Conservation (phyloP, 2,329 filamentous ascomycete species). For the Talaromyces verruculosus region DNA sequence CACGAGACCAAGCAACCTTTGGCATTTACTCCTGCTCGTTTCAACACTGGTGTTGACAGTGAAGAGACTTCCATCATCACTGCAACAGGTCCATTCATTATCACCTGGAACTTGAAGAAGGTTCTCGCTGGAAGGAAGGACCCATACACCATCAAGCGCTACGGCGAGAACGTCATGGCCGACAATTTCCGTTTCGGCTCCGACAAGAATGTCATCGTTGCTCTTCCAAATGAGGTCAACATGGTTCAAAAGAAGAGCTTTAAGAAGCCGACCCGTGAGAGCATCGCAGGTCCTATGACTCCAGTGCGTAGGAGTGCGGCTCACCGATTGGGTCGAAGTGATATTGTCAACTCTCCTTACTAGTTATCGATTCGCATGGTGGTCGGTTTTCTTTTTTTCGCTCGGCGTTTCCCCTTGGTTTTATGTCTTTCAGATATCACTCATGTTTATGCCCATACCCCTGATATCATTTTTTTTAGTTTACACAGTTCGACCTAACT, state of each 20-base stretch:
- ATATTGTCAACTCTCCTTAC: conserved; percentile 72
- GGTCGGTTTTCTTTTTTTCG: not conserved
- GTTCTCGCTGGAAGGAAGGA: conserved; percentile 77
- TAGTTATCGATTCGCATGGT: conserved; percentile 1
- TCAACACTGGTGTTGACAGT: conserved; percentile 81
- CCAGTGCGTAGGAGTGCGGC: conserved; percentile 41
- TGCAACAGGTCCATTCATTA: conserved; percentile 91
- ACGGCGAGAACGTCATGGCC: conserved; percentile 91
- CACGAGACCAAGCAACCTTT: conserved; percentile 89
- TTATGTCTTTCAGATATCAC: not conserved
- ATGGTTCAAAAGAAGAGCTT: conserved; percentile 89
- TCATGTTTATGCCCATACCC: conserved; percentile 10
- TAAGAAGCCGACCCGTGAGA: conserved; percentile 86
- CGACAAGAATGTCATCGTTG: conserved; percentile 97
- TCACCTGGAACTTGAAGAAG: conserved; percentile 95
- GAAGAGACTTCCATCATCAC: conserved; percentile 94
- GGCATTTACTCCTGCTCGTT: conserved; percentile 85
- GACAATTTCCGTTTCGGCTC: conserved; percentile 98
- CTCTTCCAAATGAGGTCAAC: conserved; percentile 93
- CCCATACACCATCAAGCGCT: conserved; percentile 94
- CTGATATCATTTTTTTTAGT: not conserved
- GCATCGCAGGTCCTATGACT: conserved; percentile 68
- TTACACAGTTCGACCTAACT: not conserved
- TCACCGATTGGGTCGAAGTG: conserved; percentile 66
- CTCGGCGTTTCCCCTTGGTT: not conserved